These are phyloP conservation scores for Wickerhamiella alocasiicola DNA, from an alignment of 805 yeast genomes.

Conservation along the genomic window DNA sequence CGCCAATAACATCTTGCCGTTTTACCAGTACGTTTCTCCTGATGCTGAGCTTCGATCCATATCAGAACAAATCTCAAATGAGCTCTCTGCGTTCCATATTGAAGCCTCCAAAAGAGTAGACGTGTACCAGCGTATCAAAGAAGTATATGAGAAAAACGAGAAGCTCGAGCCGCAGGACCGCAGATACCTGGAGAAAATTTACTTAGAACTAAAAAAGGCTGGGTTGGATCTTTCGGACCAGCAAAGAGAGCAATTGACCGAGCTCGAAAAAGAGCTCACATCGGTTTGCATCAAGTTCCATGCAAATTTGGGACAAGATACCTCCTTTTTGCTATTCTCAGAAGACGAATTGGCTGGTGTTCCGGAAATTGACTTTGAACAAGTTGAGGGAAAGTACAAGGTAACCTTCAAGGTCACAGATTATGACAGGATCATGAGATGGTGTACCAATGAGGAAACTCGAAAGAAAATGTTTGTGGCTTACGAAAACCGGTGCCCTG, in stretches of 20 bases:
- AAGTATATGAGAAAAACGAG: slow-evolving; percentile 33
- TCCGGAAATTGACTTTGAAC: slow-evolving; percentile 48
- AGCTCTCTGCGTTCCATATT: slow-evolving; percentile 43
- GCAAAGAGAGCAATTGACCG: slow-evolving; percentile 43
- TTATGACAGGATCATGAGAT: slow-evolving; percentile 60
- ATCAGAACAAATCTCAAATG: slow-evolving; percentile 48
- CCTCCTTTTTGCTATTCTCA: slow-evolving; percentile 47
- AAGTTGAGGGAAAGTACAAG: slow-evolving; percentile 34
- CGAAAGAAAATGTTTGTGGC: slow-evolving; percentile 54
- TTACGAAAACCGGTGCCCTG: slow-evolving; percentile 52
- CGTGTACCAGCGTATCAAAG: slow-evolving; percentile 46
- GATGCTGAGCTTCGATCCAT: slow-evolving; percentile 59
- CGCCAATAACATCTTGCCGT: slow-evolving; percentile 41
- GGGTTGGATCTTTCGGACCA: slow-evolving; percentile 54
- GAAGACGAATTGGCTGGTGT: slow-evolving; percentile 60
- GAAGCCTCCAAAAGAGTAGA: slow-evolving; percentile 58
- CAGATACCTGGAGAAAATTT: slow-evolving; percentile 44
- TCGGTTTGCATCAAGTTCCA: slow-evolving; percentile 43
- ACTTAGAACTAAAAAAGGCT: slow-evolving; percentile 46
- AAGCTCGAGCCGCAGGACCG: slow-evolving; percentile 41
- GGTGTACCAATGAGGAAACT: slow-evolving; percentile 50
- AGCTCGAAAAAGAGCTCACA: slow-evolving; percentile 48
- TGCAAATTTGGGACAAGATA: slow-evolving; percentile 60
- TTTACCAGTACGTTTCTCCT: slow-evolving; percentile 61
- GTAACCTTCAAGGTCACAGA: slow-evolving; percentile 80